Evolutionary conservation across 768 basidiomycete species (phyloP).

Genomic region (Tephrocybe sp.): DNA sequence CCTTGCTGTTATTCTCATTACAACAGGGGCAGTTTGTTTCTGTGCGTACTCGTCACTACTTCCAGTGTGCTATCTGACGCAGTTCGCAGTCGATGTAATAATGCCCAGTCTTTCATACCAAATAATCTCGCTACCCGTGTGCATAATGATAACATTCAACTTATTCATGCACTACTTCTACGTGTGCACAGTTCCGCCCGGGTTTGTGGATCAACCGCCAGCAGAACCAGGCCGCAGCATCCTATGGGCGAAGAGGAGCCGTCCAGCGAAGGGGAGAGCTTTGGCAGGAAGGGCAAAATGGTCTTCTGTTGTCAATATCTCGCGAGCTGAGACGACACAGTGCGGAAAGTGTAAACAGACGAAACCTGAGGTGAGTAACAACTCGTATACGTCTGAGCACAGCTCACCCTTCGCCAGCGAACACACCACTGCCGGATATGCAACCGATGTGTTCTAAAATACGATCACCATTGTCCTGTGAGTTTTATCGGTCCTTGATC

Average conservation of each 20-base stretch:
- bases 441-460: conserved; percentile 86
- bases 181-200: conserved; percentile 78
- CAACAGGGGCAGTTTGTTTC: conserved; percentile 70
- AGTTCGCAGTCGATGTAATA: conserved; percentile 70
- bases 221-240: conserved; percentile 37
- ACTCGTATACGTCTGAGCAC: neutral
- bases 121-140: conserved; percentile 63
- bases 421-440: conserved; percentile 94
- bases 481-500: conserved; percentile 30
- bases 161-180: conserved; percentile 83
- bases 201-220: conserved; percentile 68
- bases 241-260: conserved; percentile 57
- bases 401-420: conserved; percentile 49
- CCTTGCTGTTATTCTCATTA: conserved; percentile 75
- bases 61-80: neutral
- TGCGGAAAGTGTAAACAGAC: conserved; percentile 69
- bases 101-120: conserved; percentile 62
- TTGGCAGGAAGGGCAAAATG: conserved; percentile 48
- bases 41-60: conserved; percentile 51
- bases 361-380: conserved; percentile 77
- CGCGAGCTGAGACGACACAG: conserved; percentile 52
- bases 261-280: conserved; percentile 22
- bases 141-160: conserved; percentile 76
- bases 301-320: conserved; percentile 50
- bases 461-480: conserved; percentile 90